These are phyloP conservation scores for Daldinia caldariorum DNA, from an alignment of 495 filamentous ascomycete species.

Conservation along the genomic window DNA sequence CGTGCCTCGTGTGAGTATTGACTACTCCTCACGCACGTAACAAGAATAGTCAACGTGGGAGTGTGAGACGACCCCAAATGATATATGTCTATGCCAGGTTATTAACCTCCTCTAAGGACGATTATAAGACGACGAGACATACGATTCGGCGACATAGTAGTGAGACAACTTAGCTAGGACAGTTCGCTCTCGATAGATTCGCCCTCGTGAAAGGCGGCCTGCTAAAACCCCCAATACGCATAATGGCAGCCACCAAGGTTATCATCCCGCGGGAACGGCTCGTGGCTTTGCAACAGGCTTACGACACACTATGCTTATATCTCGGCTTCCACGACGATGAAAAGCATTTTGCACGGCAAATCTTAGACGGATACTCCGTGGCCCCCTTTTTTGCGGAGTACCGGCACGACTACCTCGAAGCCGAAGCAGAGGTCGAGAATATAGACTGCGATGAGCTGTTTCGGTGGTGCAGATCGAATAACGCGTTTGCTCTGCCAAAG, in stretches of 20 bases:
- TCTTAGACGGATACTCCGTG: conserved; percentile 39
- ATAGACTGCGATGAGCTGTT: conserved; percentile 37
- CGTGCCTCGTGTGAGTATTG: neutral
- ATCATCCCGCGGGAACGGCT: conserved; percentile 40
- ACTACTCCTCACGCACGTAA: neutral
- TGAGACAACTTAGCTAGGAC: neutral
- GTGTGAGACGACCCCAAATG: neutral
- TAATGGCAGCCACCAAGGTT: conserved; percentile 18
- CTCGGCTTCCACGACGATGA: conserved; percentile 41
- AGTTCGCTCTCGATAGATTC: neutral
- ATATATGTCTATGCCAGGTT: neutral
- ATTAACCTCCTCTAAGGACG: neutral
- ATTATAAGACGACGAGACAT: neutral
- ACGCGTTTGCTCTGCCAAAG: conserved; percentile 32
- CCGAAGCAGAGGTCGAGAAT: conserved; percentile 5
- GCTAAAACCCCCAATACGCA: neutral
- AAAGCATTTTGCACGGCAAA: conserved; percentile 24
- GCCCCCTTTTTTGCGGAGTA: conserved; percentile 43
- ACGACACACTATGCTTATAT: conserved; percentile 39
- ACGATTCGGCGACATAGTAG: neutral
- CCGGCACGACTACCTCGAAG: conserved; percentile 41
- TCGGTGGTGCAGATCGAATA: conserved; percentile 20
- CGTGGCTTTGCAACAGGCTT: conserved; percentile 37
- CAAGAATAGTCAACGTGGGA: neutral
- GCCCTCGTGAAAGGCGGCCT: neutral